These are phyloP conservation scores for Talaromyces liani DNA, from an alignment of 495 filamentous ascomycete species.

Conservation along the genomic window DNA sequence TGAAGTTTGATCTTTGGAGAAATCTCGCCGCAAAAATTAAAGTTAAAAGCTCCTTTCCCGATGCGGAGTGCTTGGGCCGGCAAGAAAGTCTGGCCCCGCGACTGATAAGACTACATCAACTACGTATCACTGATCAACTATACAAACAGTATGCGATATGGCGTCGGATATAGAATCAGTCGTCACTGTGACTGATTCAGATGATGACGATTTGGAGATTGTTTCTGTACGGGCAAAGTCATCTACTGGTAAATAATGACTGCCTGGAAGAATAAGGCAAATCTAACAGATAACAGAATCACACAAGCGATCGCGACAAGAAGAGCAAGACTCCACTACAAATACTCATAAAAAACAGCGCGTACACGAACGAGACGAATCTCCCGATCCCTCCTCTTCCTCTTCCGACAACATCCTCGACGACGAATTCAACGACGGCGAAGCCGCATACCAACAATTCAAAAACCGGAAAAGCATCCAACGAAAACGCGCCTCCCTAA, in stretches of 20 bases:
- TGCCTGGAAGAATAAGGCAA: background rate
- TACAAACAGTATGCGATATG: background rate
- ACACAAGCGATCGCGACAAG: constrained; percentile 5
- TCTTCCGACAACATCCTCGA: constrained; percentile 22
- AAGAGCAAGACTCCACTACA: background rate
- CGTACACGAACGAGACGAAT: background rate
- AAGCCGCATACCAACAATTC: constrained; percentile 50
- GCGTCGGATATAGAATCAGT: background rate
- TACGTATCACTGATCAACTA: background rate
- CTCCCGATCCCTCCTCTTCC: constrained; percentile 2
- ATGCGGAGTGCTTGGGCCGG: background rate
- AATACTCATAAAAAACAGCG: constrained; percentile 7
- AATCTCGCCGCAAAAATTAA: background rate
- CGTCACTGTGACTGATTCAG: background rate
- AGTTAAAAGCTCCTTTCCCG: constrained; percentile 6
- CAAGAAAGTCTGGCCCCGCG: background rate
- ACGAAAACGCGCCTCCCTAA: constrained; percentile 44
- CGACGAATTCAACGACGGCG: constrained; percentile 38
- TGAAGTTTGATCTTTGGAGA: background rate
- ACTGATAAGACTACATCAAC: background rate
- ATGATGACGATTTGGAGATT: constrained; percentile 29
- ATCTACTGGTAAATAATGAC: background rate
- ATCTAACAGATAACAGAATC: background rate
- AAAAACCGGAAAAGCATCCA: constrained; percentile 51
- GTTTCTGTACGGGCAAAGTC: constrained; percentile 9